A percentile compares a stretch with the other conserved stretches of the same genome.
phyloP scores from a whole-genome alignment of 345 rosid genomes.

The Ricinus communis region DNA sequence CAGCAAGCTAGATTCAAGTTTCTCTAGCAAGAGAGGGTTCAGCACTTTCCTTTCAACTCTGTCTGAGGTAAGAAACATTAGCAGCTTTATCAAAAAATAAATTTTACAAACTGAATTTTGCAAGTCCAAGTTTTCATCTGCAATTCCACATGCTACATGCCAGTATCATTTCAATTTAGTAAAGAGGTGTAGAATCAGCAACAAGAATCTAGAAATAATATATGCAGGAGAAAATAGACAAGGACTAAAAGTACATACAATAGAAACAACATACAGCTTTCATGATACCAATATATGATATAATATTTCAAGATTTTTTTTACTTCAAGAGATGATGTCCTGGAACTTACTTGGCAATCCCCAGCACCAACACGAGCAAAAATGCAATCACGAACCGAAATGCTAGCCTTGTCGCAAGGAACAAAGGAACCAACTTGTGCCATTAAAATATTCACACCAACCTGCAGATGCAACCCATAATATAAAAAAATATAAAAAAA shows the following conservation, averaged over 20 bases:
- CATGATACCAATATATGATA: not conserved
- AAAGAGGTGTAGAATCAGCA: not conserved
- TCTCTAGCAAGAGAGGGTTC: not conserved
- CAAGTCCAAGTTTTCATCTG: not conserved
- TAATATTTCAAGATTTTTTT: conserved; percentile 2
- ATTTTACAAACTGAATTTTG: not conserved
- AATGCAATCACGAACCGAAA: conserved; percentile 93
- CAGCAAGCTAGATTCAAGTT: not conserved
- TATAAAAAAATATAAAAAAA: conserved; percentile 7
- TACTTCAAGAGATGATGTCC: conserved; percentile 13
- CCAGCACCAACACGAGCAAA: conserved; percentile 99
- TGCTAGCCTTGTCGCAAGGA: conserved; percentile 88
- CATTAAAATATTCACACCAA: conserved; percentile 92
- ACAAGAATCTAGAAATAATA: not conserved
- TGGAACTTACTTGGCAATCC: conserved; percentile 89
- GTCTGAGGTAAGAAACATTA: not conserved
- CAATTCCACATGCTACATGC: not conserved
- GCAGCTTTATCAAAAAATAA: not conserved
- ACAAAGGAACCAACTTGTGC: conserved; percentile 98
- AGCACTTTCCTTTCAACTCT: not conserved
- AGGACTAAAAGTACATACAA: too few species aligned
- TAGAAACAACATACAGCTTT: not conserved
- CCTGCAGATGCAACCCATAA: conserved; percentile 47
- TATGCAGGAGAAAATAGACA: not conserved
- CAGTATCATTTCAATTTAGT: conserved; percentile 3